A percentile compares a stretch with the other conserved stretches of the same genome.
Conservation (phyloP, 2,329 filamentous ascomycete genomes). For the Byssochlamys sp. region DNA sequence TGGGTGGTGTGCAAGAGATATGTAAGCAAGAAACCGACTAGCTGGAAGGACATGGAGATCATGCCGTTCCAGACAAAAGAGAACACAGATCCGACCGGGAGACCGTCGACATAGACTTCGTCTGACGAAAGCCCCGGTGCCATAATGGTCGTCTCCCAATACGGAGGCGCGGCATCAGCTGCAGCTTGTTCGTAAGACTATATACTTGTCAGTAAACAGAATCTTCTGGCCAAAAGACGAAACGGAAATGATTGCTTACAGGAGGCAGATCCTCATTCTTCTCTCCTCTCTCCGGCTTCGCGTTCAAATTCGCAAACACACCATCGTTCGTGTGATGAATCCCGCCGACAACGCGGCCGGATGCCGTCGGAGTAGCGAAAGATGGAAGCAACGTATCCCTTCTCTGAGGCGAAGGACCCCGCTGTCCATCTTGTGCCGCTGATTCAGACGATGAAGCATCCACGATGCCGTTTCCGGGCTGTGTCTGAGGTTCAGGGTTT, state of each 20-base stretch:
- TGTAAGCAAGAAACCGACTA: slow-evolving; percentile 93
- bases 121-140: slow-evolving; percentile 84
- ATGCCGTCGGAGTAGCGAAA: slow-evolving; percentile 33
- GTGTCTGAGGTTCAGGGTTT: slow-evolving; percentile 30
- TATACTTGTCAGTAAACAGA: slow-evolving; percentile 25
- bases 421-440: slow-evolving; percentile 10
- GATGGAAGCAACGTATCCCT: slow-evolving; percentile 47
- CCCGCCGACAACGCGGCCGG: slow-evolving; percentile 48
- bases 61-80: slow-evolving; percentile 71
- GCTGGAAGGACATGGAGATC: slow-evolving; percentile 94
- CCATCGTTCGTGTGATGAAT: slow-evolving; percentile 66
- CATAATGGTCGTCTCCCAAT: slow-evolving; percentile 98
- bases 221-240: neutral
- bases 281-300: slow-evolving; percentile 73
- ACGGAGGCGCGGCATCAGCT: slow-evolving; percentile 87
- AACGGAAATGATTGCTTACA: slow-evolving; percentile 46
- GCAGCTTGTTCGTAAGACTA: slow-evolving; percentile 97
- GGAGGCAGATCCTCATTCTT: slow-evolving; percentile 86
- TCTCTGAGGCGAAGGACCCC: slow-evolving; percentile 29
- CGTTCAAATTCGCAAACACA: slow-evolving; percentile 89
- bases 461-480: slow-evolving; percentile 8
- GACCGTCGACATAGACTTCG: slow-evolving; percentile 92
- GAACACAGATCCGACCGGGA: slow-evolving; percentile 80
- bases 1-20: slow-evolving; percentile 97
- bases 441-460: slow-evolving; percentile 19